Percentiles rank a stretch among this genome's conserved stretches.
These are phyloP conservation scores for Fusarium incarnatum DNA, from an alignment of 2,329 filamentous ascomycete species.

Conservation along the genomic window DNA sequence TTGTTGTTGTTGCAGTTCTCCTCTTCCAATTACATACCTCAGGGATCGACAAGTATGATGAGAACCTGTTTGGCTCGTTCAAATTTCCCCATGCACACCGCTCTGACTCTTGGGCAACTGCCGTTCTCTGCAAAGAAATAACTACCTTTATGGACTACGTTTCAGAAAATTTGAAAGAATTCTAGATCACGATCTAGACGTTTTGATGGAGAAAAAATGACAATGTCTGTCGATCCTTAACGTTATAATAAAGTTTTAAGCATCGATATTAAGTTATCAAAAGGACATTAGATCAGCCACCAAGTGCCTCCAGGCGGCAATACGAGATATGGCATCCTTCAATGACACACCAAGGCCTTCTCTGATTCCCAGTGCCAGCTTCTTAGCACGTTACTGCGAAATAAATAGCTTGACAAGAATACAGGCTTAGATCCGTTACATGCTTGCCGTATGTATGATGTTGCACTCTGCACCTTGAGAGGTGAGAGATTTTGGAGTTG, in stretches of 20 bases:
- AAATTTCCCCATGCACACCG: slow-evolving; percentile 9
- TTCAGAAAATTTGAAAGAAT: background rate
- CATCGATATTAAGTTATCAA: background rate
- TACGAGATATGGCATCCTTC: background rate
- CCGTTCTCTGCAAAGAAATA: background rate
- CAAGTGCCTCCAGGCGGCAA: background rate
- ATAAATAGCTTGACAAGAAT: background rate
- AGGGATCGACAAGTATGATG: slow-evolving; percentile 12
- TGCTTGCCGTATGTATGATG: background rate
- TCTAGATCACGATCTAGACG: background rate
- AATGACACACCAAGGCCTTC: no score
- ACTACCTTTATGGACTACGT: background rate
- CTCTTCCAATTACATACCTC: background rate
- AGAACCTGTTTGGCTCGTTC: slow-evolving; percentile 28
- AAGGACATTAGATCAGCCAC: background rate
- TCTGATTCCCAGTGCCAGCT: no score
- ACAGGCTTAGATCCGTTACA: no score
- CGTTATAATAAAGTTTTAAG: background rate
- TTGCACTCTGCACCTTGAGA: no score
- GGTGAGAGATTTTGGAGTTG: background rate
- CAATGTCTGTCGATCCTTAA: background rate
- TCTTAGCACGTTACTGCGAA: background rate
- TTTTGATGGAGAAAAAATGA: background rate
- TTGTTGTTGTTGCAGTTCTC: background rate
- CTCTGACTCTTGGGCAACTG: slow-evolving; percentile 8